A percentile compares a stretch with the other conserved stretches of the same genome.
Conservation (phyloP, 768 basidiomycete genomes). For the Boletus huronensis region DNA sequence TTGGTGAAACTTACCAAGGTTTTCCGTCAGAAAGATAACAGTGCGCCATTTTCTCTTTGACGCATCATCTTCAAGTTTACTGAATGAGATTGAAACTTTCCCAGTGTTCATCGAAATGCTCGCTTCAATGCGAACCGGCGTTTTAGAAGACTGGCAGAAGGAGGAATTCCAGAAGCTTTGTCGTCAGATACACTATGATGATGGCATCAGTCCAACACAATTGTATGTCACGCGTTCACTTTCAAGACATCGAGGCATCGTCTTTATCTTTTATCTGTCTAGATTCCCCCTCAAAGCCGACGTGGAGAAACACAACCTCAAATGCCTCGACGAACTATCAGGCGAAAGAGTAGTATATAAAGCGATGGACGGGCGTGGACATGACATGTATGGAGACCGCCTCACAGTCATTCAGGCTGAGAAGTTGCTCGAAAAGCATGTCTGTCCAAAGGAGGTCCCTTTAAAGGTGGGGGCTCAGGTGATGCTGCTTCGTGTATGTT, state of each 20-base stretch:
- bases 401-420: slow-evolving; percentile 31
- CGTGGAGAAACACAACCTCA: slow-evolving; percentile 24
- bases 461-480: slow-evolving; percentile 76
- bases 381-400: slow-evolving; percentile 34
- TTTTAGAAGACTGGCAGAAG: slow-evolving; percentile 61
- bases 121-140: slow-evolving; percentile 95
- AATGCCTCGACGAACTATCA: slow-evolving; percentile 16
- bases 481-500: slow-evolving; percentile 51
- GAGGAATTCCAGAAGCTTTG: slow-evolving; percentile 62
- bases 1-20: slow-evolving; percentile 54
- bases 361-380: slow-evolving; percentile 46
- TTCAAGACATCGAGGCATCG: background rate
- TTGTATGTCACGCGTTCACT: slow-evolving; percentile 48
- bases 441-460: slow-evolving; percentile 45
- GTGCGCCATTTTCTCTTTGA: slow-evolving; percentile 24
- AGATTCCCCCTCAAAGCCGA: slow-evolving; percentile 29
- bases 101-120: slow-evolving; percentile 91
- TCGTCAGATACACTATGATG: slow-evolving; percentile 64
- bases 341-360: slow-evolving; percentile 34
- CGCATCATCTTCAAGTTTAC: background rate
- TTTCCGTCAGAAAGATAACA: slow-evolving; percentile 66
- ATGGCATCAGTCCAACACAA: slow-evolving; percentile 85
- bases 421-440: slow-evolving; percentile 43
- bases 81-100: background rate
- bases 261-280: background rate